These are phyloP conservation scores for Chlorella vulgaris DNA, from an alignment of 139 green algal genomes.

Conservation along the genomic window DNA sequence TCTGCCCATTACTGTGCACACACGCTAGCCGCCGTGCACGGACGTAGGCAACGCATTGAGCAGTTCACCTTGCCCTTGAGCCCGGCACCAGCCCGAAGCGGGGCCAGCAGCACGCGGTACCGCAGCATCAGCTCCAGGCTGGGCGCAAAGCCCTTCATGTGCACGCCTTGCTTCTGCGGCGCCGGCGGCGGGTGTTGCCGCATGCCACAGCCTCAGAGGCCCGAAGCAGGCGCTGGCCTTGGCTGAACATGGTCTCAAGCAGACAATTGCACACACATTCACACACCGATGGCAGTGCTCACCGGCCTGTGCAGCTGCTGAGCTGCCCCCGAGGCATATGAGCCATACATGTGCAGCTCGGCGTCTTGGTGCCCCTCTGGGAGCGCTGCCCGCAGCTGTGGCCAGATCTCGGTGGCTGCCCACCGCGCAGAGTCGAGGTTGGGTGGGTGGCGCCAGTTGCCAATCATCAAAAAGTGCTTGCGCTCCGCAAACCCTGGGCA, in stretches of 20 bases:
- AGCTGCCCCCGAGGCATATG: slow-evolving; percentile 37
- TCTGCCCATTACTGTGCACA: no score
- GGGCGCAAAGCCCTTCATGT: slow-evolving; percentile 50
- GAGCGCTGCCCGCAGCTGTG: slow-evolving; percentile 45
- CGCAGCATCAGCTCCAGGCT: slow-evolving; percentile 55
- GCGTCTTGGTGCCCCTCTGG: not conserved
- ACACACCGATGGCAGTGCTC: no score
- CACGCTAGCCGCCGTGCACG: no score
- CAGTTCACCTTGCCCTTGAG: slow-evolving; percentile 68
- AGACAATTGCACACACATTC: no score
- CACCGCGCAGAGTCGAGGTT: slow-evolving; percentile 66
- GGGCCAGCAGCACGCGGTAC: slow-evolving; percentile 60
- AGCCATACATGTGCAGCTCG: slow-evolving; percentile 66
- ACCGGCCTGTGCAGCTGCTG: slow-evolving; percentile 47
- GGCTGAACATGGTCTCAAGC: no score
- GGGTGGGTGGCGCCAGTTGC: slow-evolving; percentile 66
- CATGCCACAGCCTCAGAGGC: not conserved
- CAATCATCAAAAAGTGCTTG: slow-evolving; percentile 68
- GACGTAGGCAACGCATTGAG: not conserved
- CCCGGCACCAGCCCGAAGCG: slow-evolving; percentile 68
- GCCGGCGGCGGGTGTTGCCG: no score
- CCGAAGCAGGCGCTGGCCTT: no score
- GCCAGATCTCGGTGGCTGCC: slow-evolving; percentile 58
- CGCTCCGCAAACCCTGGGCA: slow-evolving; percentile 29
- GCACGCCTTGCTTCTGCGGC: slow-evolving; percentile 42